Conservation (phyloP, 768 basidiomycete genomes). For the Crassisporium funariophilum region DNA sequence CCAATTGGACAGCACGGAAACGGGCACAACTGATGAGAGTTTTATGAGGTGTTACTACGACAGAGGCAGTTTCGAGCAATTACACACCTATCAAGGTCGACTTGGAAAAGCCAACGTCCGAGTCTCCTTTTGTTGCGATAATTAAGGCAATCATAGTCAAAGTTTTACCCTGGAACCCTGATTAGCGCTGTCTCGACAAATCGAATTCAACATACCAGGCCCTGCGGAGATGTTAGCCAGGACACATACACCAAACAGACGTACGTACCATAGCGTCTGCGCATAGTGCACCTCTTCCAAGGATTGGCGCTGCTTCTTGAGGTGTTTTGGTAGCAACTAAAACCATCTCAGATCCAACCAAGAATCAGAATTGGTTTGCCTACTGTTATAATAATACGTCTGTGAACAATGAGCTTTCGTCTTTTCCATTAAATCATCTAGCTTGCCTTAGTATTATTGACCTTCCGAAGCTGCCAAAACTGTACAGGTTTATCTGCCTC, state of each 20-base stretch:
- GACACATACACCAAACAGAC: neutral
- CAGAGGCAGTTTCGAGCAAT: neutral
- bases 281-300: conserved; percentile 85
- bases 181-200: too few relatives aligned
- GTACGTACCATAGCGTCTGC: conserved; percentile 82
- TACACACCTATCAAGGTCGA: conserved; percentile 77
- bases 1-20: conserved; percentile 88
- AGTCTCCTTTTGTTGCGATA: conserved; percentile 72
- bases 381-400: conserved; percentile 72
- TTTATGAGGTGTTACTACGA: neutral
- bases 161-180: conserved; percentile 75
- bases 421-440: neutral
- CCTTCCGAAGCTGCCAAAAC: conserved; percentile 81
- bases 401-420: conserved; percentile 22
- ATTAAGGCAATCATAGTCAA: conserved; percentile 85
- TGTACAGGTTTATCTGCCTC: conserved; percentile 78
- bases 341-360: conserved; percentile 1
- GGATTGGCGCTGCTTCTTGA: conserved; percentile 58
- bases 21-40: conserved; percentile 61
- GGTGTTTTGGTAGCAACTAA: conserved; percentile 82
- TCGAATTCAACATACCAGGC: conserved; percentile 41
- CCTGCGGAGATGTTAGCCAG: conserved; percentile 29
- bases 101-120: conserved; percentile 55
- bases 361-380: conserved; percentile 20
- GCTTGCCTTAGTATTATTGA: conserved; percentile 54